These are phyloP conservation scores for Mortierella alpina DNA, from an alignment of 192 early-diverging fungal genomes.

Conservation along the genomic window DNA sequence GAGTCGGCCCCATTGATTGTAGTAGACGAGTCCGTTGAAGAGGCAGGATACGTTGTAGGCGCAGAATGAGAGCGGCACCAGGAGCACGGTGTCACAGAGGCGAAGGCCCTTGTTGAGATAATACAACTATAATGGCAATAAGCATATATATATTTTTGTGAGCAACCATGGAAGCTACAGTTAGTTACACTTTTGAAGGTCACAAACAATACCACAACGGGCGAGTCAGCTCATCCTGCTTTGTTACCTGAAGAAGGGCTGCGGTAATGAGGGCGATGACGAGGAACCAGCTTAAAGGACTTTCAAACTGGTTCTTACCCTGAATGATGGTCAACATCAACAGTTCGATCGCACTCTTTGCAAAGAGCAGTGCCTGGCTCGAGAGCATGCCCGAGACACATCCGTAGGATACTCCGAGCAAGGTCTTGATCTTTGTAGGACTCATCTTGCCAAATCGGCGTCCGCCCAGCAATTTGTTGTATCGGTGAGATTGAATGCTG, in stretches of 20 bases:
- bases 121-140: slow-evolving; percentile 66
- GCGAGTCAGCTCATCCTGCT: background rate
- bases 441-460: slow-evolving; percentile 29
- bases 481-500: background rate
- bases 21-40: slow-evolving; percentile 84
- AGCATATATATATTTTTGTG: slow-evolving; percentile 7
- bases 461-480: slow-evolving; percentile 14
- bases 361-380: slow-evolving; percentile 79
- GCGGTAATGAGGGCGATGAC: slow-evolving; percentile 66
- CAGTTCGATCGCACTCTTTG: slow-evolving; percentile 82
- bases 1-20: slow-evolving; percentile 74
- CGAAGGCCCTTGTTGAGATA: slow-evolving; percentile 81
- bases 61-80: slow-evolving; percentile 81
- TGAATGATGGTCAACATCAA: slow-evolving; percentile 66
- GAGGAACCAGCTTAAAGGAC: slow-evolving; percentile 76
- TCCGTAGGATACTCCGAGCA: slow-evolving; percentile 74
- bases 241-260: slow-evolving; percentile 65
- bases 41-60: slow-evolving; percentile 79
- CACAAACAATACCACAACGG: background rate
- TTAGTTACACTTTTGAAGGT: background rate
- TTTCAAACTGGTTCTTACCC: slow-evolving; percentile 74
- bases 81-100: slow-evolving; percentile 78
- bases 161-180: slow-evolving; percentile 7
- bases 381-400: slow-evolving; percentile 76
- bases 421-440: slow-evolving; percentile 45